phyloP scores from a whole-genome alignment of 352 stramenopile genomes.

The Peronosclerospora sorghi region DNA sequence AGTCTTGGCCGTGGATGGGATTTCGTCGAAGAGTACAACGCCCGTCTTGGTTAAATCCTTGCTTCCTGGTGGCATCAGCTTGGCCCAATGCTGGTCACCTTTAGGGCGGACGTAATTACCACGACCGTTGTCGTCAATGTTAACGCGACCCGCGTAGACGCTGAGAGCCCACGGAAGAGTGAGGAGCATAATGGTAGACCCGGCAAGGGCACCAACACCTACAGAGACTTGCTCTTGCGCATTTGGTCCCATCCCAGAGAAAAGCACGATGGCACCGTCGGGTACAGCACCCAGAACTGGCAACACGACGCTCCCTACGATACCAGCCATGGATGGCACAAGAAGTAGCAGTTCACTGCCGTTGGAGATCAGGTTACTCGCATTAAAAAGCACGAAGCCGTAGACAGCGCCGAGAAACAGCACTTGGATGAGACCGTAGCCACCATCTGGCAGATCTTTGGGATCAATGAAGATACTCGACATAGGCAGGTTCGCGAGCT shows the following conservation, averaged over 20 bases:
- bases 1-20: constrained; percentile 82
- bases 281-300: constrained; percentile 94
- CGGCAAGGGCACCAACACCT: constrained; percentile 95
- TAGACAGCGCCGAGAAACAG: constrained; percentile 93
- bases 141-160: constrained; percentile 89
- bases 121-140: constrained; percentile 83
- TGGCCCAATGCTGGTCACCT: constrained; percentile 64
- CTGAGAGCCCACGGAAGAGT: constrained; percentile 96
- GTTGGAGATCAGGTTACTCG: constrained; percentile 96
- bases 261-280: constrained; percentile 96
- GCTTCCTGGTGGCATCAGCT: constrained; percentile 76
- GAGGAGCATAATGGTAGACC: constrained; percentile 98
- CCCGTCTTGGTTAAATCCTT: constrained; percentile 51
- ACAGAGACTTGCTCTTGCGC: constrained; percentile 93
- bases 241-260: constrained; percentile 89
- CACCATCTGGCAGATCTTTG: constrained; percentile 64
- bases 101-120: constrained; percentile 82
- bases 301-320: constrained; percentile 95
- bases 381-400: constrained; percentile 94
- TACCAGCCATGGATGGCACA: constrained; percentile 89
- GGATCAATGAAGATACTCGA: constrained; percentile 79
- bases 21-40: constrained; percentile 78
- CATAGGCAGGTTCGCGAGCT: constrained; percentile 19
- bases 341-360: constrained; percentile 96
- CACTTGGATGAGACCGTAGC: constrained; percentile 82